phyloP scores from a whole-genome alignment of 768 basidiomycete genomes.

The Inosperma sp. region DNA sequence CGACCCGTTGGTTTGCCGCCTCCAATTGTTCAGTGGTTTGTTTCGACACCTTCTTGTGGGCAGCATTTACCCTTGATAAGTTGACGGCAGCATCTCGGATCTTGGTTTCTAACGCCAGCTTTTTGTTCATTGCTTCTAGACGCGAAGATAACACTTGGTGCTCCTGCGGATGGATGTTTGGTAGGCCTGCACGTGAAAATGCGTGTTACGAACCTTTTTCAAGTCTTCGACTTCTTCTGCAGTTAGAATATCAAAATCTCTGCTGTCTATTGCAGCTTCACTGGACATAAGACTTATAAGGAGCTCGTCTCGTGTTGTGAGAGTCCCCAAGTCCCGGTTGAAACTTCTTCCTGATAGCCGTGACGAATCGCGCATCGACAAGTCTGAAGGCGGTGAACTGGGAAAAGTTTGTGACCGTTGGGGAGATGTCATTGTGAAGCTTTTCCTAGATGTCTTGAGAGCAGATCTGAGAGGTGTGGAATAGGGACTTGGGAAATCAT shows the following conservation, averaged over 20 bases:
- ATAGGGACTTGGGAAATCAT: constrained; percentile 5
- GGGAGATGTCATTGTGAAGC: constrained; percentile 10
- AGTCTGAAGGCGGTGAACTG: constrained; percentile 32
- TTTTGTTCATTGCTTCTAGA: constrained; percentile 61
- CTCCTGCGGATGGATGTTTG: constrained; percentile 51
- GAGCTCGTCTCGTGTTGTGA: constrained; percentile 75
- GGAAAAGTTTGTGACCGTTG: constrained; percentile 16
- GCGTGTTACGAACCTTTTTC: constrained; percentile 39
- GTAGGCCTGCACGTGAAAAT: too few relatives aligned
- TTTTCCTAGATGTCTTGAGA: constrained; percentile 1
- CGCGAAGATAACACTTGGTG: constrained; percentile 65
- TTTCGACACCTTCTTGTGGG: constrained; percentile 55
- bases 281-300: constrained; percentile 87
- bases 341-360: constrained; percentile 35
- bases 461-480: constrained; percentile 2
- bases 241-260: constrained; percentile 70
- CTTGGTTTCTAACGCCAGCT: constrained; percentile 76
- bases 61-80: constrained; percentile 61
- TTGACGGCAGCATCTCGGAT: constrained; percentile 84
- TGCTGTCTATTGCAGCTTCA: constrained; percentile 91
- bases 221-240: constrained; percentile 47
- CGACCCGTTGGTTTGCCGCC: constrained; percentile 68
- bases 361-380: constrained; percentile 35
- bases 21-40: constrained; percentile 70
- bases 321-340: constrained; percentile 41